Conservation (phyloP, 2,329 filamentous ascomycete species). For the Coniella vitis region DNA sequence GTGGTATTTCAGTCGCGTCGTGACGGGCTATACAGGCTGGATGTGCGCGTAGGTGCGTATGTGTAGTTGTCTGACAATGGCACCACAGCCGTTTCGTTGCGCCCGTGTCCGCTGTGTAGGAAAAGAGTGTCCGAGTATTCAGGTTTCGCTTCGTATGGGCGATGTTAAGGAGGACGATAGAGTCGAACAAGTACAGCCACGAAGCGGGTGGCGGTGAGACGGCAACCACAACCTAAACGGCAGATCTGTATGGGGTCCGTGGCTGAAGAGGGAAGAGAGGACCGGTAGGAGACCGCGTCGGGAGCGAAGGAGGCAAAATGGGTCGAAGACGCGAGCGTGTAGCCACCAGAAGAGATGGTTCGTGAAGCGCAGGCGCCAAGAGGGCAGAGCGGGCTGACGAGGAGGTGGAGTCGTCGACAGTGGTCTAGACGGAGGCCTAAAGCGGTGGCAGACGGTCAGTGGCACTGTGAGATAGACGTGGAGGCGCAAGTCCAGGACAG, state of each 20-base stretch:
- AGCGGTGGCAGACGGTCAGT: slow-evolving; percentile 9
- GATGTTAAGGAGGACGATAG: slow-evolving; percentile 46
- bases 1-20: slow-evolving; percentile 18
- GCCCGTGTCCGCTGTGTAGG: slow-evolving; percentile 26
- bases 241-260: slow-evolving; percentile 42
- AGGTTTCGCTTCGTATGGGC: slow-evolving; percentile 21
- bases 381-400: slow-evolving; percentile 1
- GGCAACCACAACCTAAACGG: slow-evolving; percentile 34
- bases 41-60: slow-evolving; percentile 29
- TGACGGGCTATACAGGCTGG: slow-evolving; percentile 21
- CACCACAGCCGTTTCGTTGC: slow-evolving; percentile 29
- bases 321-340: slow-evolving; percentile 3
- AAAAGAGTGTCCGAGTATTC: slow-evolving; percentile 3
- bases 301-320: slow-evolving; percentile 1
- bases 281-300: slow-evolving; percentile 19
- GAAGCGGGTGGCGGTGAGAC: slow-evolving; percentile 36
- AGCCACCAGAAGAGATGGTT: background rate
- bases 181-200: slow-evolving; percentile 44
- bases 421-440: slow-evolving; percentile 6
- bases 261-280: slow-evolving; percentile 33
- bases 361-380: slow-evolving; percentile 3
- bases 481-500: background rate
- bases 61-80: slow-evolving; percentile 25
- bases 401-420: slow-evolving; percentile 6
- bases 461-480: background rate